These are phyloP conservation scores for Thuidium tamariscinum DNA, from an alignment of 225 moss, liverwort and hornwort species.

Conservation along the genomic window DNA sequence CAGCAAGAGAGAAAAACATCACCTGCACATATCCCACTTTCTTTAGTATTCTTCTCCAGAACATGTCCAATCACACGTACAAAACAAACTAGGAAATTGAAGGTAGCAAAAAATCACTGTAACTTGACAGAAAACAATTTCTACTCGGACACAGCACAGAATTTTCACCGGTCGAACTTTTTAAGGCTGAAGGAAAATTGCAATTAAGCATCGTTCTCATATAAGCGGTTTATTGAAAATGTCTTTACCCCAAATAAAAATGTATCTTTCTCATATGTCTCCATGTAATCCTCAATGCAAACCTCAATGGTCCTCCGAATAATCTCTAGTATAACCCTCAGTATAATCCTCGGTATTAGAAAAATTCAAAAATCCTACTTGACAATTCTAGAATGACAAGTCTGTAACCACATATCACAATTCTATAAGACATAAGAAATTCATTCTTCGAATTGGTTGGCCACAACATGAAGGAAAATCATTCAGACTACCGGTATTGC, in stretches of 20 bases:
- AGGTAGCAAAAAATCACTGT: neutral
- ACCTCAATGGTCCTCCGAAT: neutral
- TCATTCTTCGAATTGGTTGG: neutral
- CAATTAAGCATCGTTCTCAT: neutral
- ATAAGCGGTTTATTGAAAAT: neutral
- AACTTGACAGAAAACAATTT: neutral
- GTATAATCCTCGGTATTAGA: neutral
- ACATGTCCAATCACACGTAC: neutral
- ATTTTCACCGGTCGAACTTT: neutral
- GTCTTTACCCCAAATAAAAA: neutral
- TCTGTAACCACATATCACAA: neutral
- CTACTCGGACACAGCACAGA: neutral
- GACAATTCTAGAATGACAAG: neutral
- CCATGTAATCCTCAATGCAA: neutral
- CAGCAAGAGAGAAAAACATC: slow-evolving; percentile 95
- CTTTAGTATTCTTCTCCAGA: neutral
- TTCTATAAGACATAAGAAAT: neutral
- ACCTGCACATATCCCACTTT: slow-evolving; percentile 39
- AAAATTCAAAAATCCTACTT: neutral
- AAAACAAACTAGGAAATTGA: neutral
- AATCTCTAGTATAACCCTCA: neutral
- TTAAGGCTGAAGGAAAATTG: neutral
- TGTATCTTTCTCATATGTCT: neutral
- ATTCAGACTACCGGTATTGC: neutral
- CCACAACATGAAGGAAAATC: neutral